A percentile compares a stretch with the other conserved stretches of the same genome.
phyloP scores from a whole-genome alignment of 495 filamentous ascomycete genomes.

The Aspergillus wentii region DNA sequence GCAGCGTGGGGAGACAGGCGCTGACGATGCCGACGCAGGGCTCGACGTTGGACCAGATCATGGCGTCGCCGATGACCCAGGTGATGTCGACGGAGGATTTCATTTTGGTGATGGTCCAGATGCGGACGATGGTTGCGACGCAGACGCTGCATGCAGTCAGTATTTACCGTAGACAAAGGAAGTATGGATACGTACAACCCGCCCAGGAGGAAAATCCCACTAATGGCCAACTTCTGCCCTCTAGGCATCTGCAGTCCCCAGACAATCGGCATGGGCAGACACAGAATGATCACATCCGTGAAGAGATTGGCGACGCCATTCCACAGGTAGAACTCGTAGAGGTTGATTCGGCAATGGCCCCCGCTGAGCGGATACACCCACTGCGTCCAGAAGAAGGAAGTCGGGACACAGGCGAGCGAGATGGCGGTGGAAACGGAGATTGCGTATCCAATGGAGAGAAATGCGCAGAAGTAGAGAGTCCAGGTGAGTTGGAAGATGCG shows the following conservation, averaged over 20 bases:
- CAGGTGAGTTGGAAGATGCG: conserved; percentile 13
- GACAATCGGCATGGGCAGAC: conserved; percentile 38
- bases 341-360: conserved; percentile 35
- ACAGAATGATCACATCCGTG: conserved; percentile 47
- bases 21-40: conserved; percentile 38
- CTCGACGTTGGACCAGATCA: conserved; percentile 43
- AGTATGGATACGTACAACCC: conserved; percentile 39
- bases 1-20: conserved; percentile 35
- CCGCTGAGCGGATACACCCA: too few species aligned
- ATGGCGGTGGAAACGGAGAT: conserved; percentile 12
- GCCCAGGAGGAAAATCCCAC: conserved; percentile 34
- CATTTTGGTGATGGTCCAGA: conserved; percentile 35
- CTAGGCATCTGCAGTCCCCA: conserved; percentile 28
- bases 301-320: conserved; percentile 47
- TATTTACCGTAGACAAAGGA: too few species aligned
- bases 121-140: conserved; percentile 38
- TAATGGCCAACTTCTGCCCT: conserved; percentile 32
- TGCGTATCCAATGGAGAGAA: too few species aligned
- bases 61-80: conserved; percentile 34
- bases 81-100: conserved; percentile 28
- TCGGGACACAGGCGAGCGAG: conserved; percentile 25
- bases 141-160: conserved; percentile 24
- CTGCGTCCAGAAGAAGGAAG: conserved; percentile 24
- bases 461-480: conserved; percentile 10
- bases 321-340: conserved; percentile 40